These are phyloP conservation scores for Phytophthora brassicae DNA, from an alignment of 352 stramenopile species.

Conservation along the genomic window DNA sequence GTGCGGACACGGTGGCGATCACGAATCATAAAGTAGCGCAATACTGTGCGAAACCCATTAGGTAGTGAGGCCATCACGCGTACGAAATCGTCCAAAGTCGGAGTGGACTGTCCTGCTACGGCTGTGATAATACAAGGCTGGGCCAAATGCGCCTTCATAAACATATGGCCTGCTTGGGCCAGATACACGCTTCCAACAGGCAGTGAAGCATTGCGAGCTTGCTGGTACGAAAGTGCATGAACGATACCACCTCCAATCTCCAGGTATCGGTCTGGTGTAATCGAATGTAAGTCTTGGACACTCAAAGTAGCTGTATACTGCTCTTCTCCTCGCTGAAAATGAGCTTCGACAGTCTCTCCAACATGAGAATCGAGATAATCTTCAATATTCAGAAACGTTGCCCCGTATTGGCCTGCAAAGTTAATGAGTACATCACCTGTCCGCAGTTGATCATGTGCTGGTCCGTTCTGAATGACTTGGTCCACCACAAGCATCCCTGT, in stretches of 20 bases:
- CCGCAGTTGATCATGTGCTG: constrained; percentile 71
- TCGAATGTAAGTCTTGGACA: constrained; percentile 78
- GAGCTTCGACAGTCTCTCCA: constrained; percentile 57
- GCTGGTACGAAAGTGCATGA: constrained; percentile 88
- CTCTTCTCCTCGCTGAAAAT: constrained; percentile 77
- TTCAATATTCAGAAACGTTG: constrained; percentile 86
- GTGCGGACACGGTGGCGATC: constrained; percentile 85
- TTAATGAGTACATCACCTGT: constrained; percentile 87
- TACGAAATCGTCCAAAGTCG: constrained; percentile 83
- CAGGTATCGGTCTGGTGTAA: constrained; percentile 83
- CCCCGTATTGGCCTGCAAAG: constrained; percentile 72
- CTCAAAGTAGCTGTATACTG: constrained; percentile 45
- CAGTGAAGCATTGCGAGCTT: constrained; percentile 83
- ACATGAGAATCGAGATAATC: constrained; percentile 74
- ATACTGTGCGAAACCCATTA: constrained; percentile 79
- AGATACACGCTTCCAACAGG: constrained; percentile 80
- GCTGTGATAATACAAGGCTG: constrained; percentile 88
- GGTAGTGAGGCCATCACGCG: constrained; percentile 66
- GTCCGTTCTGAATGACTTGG: constrained; percentile 82
- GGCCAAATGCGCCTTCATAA: constrained; percentile 85
- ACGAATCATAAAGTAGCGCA: constrained; percentile 87
- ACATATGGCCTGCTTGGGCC: constrained; percentile 89
- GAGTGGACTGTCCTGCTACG: constrained; percentile 77
- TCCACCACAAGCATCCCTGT: constrained; percentile 91
- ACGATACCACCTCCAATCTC: constrained; percentile 87